A percentile compares a stretch with the other conserved stretches of the same genome.
These are phyloP conservation scores for Moniliophthora roreri DNA, from an alignment of 1,284 basidiomycete species.

Conservation along the genomic window DNA sequence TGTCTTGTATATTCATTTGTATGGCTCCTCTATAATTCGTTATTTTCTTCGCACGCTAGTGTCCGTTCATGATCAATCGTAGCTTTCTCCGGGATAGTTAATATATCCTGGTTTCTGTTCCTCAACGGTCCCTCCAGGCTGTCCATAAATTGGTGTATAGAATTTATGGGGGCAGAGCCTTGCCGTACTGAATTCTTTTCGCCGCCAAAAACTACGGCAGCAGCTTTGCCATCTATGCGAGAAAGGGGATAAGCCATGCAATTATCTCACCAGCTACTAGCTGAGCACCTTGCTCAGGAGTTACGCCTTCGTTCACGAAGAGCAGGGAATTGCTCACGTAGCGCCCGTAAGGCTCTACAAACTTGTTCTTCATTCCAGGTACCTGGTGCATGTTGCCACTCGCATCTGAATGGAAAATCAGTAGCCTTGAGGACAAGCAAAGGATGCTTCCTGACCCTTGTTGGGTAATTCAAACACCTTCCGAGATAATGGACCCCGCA, in stretches of 20 bases:
- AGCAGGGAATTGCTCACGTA: slow-evolving; percentile 21
- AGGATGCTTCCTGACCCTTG: slow-evolving; percentile 35
- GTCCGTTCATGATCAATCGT: no score
- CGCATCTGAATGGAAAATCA: slow-evolving; percentile 25
- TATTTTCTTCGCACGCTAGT: no score
- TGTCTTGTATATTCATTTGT: no score
- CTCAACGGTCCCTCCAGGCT: neutral
- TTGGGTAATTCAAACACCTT: slow-evolving; percentile 38
- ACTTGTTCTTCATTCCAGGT: slow-evolving; percentile 39
- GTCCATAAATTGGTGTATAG: slow-evolving; percentile 3
- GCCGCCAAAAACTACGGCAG: slow-evolving; percentile 24
- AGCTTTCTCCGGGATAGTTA: slow-evolving; percentile 20
- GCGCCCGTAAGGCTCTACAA: slow-evolving; percentile 22
- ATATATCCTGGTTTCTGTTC: slow-evolving; percentile 21
- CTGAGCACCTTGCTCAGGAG: slow-evolving; percentile 21
- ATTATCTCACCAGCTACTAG: slow-evolving; percentile 11
- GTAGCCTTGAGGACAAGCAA: slow-evolving; percentile 1
- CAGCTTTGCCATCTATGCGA: slow-evolving; percentile 14
- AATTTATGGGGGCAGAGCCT: slow-evolving; percentile 14
- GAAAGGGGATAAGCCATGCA: neutral
- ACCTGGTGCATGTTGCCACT: slow-evolving; percentile 40
- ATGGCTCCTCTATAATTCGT: no score
- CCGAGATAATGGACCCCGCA: slow-evolving; percentile 44
- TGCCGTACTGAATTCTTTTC: slow-evolving; percentile 19
- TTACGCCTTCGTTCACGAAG: slow-evolving; percentile 23